Conservation (phyloP, 768 basidiomycete species). For the Rhizopogon sp. region DNA sequence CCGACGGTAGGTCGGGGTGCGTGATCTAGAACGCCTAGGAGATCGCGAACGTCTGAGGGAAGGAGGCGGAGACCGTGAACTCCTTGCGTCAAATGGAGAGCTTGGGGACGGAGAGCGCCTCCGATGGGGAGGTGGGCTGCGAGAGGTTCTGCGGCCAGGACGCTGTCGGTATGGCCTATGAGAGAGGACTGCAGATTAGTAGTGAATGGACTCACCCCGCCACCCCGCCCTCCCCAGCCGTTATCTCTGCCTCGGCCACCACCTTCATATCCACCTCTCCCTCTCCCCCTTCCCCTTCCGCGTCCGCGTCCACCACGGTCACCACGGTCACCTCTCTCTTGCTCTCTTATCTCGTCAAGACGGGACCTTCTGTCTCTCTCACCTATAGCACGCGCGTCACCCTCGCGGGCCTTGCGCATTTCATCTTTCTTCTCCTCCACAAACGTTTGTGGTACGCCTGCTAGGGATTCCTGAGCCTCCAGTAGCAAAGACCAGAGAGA, state of each 20-base stretch:
- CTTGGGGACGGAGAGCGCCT: conserved; percentile 10
- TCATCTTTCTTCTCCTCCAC: conserved; percentile 92
- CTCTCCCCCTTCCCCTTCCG: conserved; percentile 55
- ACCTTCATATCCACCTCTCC: conserved; percentile 44
- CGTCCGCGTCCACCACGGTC: conserved; percentile 47
- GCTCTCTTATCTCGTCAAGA: conserved; percentile 64
- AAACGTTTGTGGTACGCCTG: conserved; percentile 86
- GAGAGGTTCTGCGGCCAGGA: conserved; percentile 41
- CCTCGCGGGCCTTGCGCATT: conserved; percentile 65
- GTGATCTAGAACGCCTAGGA: conserved; percentile 17
- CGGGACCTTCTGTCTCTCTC: conserved; percentile 67
- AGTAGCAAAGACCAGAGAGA: conserved; percentile 88
- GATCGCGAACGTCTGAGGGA: conserved; percentile 19
- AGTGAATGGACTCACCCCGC: conserved; percentile 31
- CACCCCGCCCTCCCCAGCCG: conserved; percentile 67
- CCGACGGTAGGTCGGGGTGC: conserved; percentile 19
- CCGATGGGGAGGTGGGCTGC: conserved; percentile 13
- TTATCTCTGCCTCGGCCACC: conserved; percentile 47
- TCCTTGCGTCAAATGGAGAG: conserved; percentile 8
- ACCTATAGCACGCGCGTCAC: conserved; percentile 59
- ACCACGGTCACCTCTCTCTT: conserved; percentile 44
- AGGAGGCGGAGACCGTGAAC: conserved; percentile 21
- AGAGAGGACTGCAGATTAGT: conserved; percentile 5
- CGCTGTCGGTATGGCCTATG: conserved; percentile 23
- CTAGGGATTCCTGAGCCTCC: conserved; percentile 84